Evolutionary conservation across 306 rosid genomes (phyloP).

Genomic region (Prunus padus): DNA sequence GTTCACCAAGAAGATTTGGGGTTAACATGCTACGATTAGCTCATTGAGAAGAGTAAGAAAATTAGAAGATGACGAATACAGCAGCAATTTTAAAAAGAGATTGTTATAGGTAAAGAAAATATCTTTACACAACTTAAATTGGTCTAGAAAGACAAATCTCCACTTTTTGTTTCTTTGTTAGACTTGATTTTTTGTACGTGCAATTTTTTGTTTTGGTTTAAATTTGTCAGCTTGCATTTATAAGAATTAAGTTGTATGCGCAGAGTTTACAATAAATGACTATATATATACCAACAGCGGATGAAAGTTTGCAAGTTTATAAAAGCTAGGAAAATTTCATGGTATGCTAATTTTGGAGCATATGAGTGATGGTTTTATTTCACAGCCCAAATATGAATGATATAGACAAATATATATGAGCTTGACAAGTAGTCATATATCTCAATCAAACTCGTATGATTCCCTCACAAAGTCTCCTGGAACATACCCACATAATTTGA

Average conservation of each 20-base stretch:
- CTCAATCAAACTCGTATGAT: constrained; percentile 37
- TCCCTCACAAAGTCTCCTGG: constrained; percentile 39
- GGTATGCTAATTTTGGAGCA: too few species aligned
- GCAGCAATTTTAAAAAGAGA: neutral
- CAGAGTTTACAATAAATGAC: too few species aligned
- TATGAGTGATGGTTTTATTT: neutral
- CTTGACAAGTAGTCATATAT: neutral
- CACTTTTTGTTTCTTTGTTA: neutral
- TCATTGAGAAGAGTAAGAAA: neutral
- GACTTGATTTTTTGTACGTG: too few species aligned
- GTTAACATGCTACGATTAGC: neutral
- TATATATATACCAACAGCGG: too few species aligned
- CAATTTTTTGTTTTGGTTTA: too few species aligned
- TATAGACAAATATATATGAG: neutral
- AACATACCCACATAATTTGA: constrained; percentile 61
- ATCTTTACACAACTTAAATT: neutral
- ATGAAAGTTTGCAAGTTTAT: too few species aligned
- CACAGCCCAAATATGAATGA: neutral
- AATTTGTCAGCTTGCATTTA: too few species aligned
- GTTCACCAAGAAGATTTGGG: neutral
- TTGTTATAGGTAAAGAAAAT: neutral
- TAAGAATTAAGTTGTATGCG: too few species aligned
- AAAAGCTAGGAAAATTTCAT: too few species aligned
- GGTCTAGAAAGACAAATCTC: neutral
- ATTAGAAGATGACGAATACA: neutral